Evolutionary conservation across 139 green algal species (phyloP), one percentile per base, ranked within the genome.

Genomic region (Volvox africanus): DNA sequence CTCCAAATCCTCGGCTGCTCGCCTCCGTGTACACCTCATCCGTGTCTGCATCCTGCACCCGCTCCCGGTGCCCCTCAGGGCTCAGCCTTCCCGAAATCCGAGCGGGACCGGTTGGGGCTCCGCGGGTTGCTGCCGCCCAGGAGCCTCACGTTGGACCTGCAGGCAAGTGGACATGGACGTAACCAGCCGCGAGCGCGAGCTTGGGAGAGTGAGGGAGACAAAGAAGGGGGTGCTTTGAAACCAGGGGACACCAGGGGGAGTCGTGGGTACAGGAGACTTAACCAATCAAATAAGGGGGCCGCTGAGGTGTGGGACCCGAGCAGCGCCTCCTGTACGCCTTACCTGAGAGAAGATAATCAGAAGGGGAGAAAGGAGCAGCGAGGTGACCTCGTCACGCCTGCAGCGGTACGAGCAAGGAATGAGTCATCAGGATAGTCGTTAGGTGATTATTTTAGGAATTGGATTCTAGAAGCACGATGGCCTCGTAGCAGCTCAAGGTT

Each of bases 31-130:
- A 55, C 44, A 9, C 44, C 44, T 5, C 65, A 24, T 73, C 65
- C 65, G 2, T 24, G 21, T 12, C 65, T 73, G 21, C 65, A 2
- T 73, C 65, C 65, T 28, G 9, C 65, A 26, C 65, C 65, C 11
- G 6, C 65, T 28, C 65, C 65, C 65, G 21, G 21, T 28, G 21
- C 16, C 65, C 65, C 65, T 11, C 65, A 98, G 95, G 97, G 98
- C 79, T 99, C 96, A 12, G 96, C 96, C 0, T 99, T 99, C 84
- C 93, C 94, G 2, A 30, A 91, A 1, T 75, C 93, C 17, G 98
- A 99, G 91, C 92, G 98, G 0, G 98, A 99, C 84, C 93, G 98
- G 0, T 88, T 99, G 36, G 96, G 95, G 0, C 88, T 99, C 36
- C 91, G 98, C 2, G 98, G 98, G 24, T 94, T 99, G 36, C 93